Base-by-base conservation (phyloP, 257 asterid genomes). In the Hygrophila difformis region DNA sequence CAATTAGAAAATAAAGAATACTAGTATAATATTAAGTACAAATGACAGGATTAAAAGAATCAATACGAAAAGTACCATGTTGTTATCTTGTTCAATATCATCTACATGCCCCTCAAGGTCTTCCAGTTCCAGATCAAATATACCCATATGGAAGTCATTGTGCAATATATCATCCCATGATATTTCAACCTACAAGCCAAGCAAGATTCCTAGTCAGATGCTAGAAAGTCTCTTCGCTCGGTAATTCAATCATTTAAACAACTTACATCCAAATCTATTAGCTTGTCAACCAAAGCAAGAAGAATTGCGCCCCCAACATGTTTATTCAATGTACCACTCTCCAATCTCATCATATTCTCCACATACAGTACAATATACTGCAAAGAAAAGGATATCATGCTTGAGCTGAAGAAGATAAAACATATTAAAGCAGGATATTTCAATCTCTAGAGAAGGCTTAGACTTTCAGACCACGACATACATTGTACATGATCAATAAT, bases 291-390 rank as follows among this genome's bases (percentile, higher is more conserved):
- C 38, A 91, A 23, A 6, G 77, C 72, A 31, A 69, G 51, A 39
- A 91, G 74, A 75, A 76, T 66, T 12, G 80, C 48, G 61, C 73
- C 76, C 69, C 98, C 87, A 50, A 91, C 71, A 59, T 70, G 69
- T 57, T 67, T 76, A 28, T 88, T 82, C 46, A 91, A 52, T 10
- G 55, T 55, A 53, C 94, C 71, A 44, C 81, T 64, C 69, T 77
- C 96, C 75, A 91, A 59, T 60, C 75, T 80, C 67, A 86, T 47
- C 84, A 86, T 82, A 79, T 80, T 91, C 80, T 91, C 98, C 62
- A 67, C 83, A 18, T 75, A 91, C 63, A 63, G 58, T 57, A 59
- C 72, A 12, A 82, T 67, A 49, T 59, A 19, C 94, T 84, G 80
- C 77, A 69, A 26, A 29, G 42, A 34, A 52, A 51, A 8, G 12